Conservation (phyloP, 1,284 basidiomycete species). For the Moesziomyces sp. region DNA sequence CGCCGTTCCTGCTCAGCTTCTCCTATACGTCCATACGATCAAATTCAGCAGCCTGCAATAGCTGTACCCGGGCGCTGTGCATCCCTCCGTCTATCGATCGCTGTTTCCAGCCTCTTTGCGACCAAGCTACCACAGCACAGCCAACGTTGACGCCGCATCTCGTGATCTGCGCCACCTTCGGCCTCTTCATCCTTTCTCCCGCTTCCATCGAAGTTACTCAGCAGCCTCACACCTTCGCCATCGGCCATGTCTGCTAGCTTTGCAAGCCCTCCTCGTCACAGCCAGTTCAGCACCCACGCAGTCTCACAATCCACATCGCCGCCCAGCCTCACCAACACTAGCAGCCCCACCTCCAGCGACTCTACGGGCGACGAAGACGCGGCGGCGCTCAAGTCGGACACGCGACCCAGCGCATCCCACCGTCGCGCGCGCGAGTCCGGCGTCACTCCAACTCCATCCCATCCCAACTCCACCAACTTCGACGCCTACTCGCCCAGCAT, state of each 20-base stretch:
- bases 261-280: slow-evolving; percentile 2
- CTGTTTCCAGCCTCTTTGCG: too few species aligned
- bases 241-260: slow-evolving; percentile 46
- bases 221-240: background rate
- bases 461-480: background rate
- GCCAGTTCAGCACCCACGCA: slow-evolving; percentile 8
- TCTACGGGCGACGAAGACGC: slow-evolving; percentile 44
- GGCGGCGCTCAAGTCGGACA: slow-evolving; percentile 13
- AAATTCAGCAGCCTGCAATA: too few species aligned
- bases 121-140: too few species aligned
- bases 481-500: slow-evolving; percentile 35
- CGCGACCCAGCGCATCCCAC: slow-evolving; percentile 10
- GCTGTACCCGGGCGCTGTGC: too few species aligned
- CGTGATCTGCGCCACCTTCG: too few species aligned
- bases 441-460: slow-evolving; percentile 1
- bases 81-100: background rate
- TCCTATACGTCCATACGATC: background rate
- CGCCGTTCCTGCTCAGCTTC: background rate
- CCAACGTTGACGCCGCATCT: too few species aligned
- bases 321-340: slow-evolving; percentile 39
- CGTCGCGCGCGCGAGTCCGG: slow-evolving; percentile 12
- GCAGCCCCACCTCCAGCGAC: slow-evolving; percentile 47
- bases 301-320: slow-evolving; percentile 31
- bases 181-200: too few species aligned
- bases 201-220: background rate